These are phyloP conservation scores for Lithospermum erythrorhizon DNA, from an alignment of 257 asterid species.

Conservation along the genomic window DNA sequence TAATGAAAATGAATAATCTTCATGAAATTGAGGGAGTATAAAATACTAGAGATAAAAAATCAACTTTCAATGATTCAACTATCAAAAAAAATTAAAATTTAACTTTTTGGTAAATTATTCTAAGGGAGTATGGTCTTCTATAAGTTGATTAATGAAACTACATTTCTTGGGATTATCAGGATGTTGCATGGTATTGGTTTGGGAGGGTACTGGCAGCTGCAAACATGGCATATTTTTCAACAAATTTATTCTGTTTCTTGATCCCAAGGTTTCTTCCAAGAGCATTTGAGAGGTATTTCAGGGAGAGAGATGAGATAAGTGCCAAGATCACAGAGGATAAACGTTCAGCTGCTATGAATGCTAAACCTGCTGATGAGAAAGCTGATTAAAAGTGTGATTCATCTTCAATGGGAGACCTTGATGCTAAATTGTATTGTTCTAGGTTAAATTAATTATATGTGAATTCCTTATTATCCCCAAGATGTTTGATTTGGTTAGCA, in stretches of 20 bases:
- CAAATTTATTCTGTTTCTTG: slow-evolving; percentile 52
- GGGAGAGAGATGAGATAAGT: slow-evolving; percentile 37
- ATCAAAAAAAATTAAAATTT: too few species aligned
- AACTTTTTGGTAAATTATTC: too few species aligned
- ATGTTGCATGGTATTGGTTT: slow-evolving; percentile 67
- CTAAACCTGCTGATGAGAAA: slow-evolving; percentile 24
- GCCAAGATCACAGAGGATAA: slow-evolving; percentile 49
- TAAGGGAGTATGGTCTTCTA: too few species aligned
- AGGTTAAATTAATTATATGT: too few species aligned
- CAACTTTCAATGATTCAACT: too few species aligned
- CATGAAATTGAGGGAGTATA: too few species aligned
- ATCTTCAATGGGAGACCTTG: neutral
- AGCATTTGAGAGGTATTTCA: slow-evolving; percentile 66
- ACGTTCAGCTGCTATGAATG: slow-evolving; percentile 17
- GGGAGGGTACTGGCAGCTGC: slow-evolving; percentile 49
- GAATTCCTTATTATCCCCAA: too few species aligned
- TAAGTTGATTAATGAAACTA: neutral
- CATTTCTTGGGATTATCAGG: slow-evolving; percentile 26
- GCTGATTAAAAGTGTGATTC: slow-evolving; percentile 9
- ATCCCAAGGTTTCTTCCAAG: slow-evolving; percentile 69
- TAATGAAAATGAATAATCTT: too few species aligned
- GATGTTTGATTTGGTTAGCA: too few species aligned
- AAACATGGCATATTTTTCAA: slow-evolving; percentile 37
- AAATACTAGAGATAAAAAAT: too few species aligned
- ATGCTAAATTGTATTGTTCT: too few species aligned